Evolutionary conservation across 1,284 basidiomycete species (phyloP).

Genomic region (Trichosporon coremiiforme): DNA sequence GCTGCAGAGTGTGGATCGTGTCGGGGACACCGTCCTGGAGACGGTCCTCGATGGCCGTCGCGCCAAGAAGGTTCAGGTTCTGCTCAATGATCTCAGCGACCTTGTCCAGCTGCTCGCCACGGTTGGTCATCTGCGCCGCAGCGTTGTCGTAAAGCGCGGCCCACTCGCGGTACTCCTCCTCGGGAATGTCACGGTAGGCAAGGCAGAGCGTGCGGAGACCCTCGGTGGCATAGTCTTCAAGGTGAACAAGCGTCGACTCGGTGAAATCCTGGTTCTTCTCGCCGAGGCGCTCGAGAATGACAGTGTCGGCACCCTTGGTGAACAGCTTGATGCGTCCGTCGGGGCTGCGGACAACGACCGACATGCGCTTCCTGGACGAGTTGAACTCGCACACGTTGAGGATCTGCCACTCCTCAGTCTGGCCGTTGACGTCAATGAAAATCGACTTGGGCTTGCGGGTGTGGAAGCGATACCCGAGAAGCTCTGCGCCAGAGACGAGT

Average conservation of each 20-base stretch:
- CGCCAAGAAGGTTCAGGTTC: conserved; percentile 87
- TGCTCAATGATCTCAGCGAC: conserved; percentile 96
- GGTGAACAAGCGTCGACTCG: conserved; percentile 83
- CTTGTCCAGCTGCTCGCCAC: conserved; percentile 88
- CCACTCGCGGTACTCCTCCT: conserved; percentile 91
- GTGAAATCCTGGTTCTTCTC: conserved; percentile 72
- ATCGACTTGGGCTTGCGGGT: conserved; percentile 94
- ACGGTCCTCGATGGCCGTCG: conserved; percentile 98
- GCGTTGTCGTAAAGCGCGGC: conserved; percentile 83
- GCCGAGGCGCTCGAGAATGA: conserved; percentile 85
- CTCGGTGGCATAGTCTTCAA: conserved; percentile 98
- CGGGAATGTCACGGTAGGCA: conserved; percentile 86
- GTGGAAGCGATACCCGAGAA: conserved; percentile 90
- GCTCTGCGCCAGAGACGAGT: conserved; percentile 88
- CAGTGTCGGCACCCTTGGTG: conserved; percentile 97
- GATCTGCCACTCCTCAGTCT: conserved; percentile 79
- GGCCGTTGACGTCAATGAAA: conserved; percentile 78
- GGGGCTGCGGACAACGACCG: conserved; percentile 82
- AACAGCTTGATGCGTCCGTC: conserved; percentile 92
- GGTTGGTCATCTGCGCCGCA: conserved; percentile 86
- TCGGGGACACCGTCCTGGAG: conserved; percentile 98
- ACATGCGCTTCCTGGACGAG: conserved; percentile 96
- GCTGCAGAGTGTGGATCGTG: conserved; percentile 94
- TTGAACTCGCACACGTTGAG: conserved; percentile 99
- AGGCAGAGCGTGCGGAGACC: conserved; percentile 96